Base-by-base conservation (phyloP, 805 yeast species). In the Candida caryicola region DNA sequence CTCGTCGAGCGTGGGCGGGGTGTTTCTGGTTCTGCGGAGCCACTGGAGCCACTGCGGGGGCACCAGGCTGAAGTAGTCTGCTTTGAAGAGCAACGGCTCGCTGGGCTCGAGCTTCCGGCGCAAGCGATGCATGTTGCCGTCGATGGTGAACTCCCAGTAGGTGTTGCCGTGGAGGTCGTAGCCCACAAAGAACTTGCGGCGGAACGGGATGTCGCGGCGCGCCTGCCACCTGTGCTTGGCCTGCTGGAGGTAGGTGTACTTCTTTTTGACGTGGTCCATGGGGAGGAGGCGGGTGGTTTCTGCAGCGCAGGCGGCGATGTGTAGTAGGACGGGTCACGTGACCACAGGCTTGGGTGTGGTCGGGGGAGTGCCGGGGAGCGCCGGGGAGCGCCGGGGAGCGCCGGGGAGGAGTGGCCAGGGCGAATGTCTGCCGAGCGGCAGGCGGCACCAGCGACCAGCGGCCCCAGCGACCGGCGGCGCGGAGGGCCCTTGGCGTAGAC, bases 131-230 rank as follows among this genome's bases (percentile, higher is more conserved):
- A 77, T 68, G 49, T 73, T 71, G 4, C 73, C 73, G 43, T 77
- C 79, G 17, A 75, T 64, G 36, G 71, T 69, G 59, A 82, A 80
- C 56, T 86, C 95, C 95, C 95, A 86, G 62, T 82, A 86, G 2
- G 91, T 79, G 57, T 86, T 86, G 2, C 93, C 95, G 28, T 78
- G 79, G n/a, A 87, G 66, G 53, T 86, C 95, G 53, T 84, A 85
- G 2, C 88, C 85, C 15, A 81, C 69, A 49, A 85, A 85, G 65
- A 80, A 85, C 54, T 70, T 73, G 38, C 71, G 72, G 29, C 95
- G 71, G 57, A 85, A 79, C 0, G 95, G 95, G 3, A 85, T 70
- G 31, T 67, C 73, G 31, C 81, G 61, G 4, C 83, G 58, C 0
- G 89, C 72, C 49, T 73, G 75, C 78, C 81, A 85, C 47, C 67